Evolutionary conservation across 1,284 basidiomycete genomes (phyloP), one percentile per base, ranked within the genome.

Genomic region (Sphaerobolus stellatus): DNA sequence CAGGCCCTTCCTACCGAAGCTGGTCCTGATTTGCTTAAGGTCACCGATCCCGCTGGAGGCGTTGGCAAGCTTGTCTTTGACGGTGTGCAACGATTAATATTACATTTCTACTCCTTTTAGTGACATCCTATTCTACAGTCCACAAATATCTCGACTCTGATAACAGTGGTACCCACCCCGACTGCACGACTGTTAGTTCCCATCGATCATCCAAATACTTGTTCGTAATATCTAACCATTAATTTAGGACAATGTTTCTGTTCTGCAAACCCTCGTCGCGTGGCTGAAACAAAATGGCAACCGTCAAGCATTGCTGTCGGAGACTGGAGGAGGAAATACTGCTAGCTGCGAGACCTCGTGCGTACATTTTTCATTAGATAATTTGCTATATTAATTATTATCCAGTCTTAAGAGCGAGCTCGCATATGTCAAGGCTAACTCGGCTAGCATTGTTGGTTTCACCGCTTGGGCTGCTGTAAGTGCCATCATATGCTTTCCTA

Each of bases 61-160:
- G 77, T 68, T 1, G 71, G 64, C 65, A 79, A 78, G 65, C 72
- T 85, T 30, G 67, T 85, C 61, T 79, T 85, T 56, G 83, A 85
- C 60, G 77, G 75, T 75, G 49, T 53, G 62, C 41, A 27, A 33
- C n/a, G n/a, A 29, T 41, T 34, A 25, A 40, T 31, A 25, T 47
- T 29, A 55, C 22, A 13, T 11, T 30, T 16, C n/a, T n/a, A n/a
- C n/a, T n/a, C n/a, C n/a, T n/a, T n/a, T 45, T 65, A 63, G n/a
- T n/a, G n/a, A n/a, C n/a, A n/a, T n/a, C n/a, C 38, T 48, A 69
- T 20, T 79, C n/a, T 60, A 82, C 84, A 74, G 80, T 82, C 4
- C 81, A 83, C 73, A 78, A 82, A 67, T 84, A 84, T 67, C 76
- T 82, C 58, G 82, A 84, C 65, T 71, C 70, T 51, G 81, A 83